Conservation (phyloP, 73 alveolate species). For the Paramecium octaurelia region DNA sequence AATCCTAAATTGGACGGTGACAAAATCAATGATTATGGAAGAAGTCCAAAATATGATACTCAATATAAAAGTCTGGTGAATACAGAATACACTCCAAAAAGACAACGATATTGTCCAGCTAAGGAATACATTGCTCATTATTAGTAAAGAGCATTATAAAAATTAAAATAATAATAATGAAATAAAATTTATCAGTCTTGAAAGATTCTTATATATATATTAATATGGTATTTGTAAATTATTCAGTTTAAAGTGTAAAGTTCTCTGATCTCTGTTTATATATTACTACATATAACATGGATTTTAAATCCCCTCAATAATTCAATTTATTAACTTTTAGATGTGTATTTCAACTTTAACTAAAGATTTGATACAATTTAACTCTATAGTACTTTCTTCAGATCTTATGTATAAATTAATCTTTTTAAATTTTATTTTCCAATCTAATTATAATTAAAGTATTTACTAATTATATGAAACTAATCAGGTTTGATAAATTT, state of each 20-base stretch:
- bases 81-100: conserved; percentile 43
- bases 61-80: background rate
- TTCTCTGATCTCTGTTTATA: too few relatives aligned
- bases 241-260: background rate
- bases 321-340: background rate
- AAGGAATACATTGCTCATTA: conserved; percentile 25
- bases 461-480: background rate
- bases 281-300: too few relatives aligned
- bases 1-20: background rate
- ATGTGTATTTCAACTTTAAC: background rate
- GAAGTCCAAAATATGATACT: conserved; percentile 11
- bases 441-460: background rate
- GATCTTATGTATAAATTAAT: background rate
- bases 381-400: background rate
- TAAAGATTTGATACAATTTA: background rate
- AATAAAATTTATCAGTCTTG: background rate
- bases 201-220: background rate
- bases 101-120: conserved; percentile 2
- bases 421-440: background rate
- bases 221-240: background rate
- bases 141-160: background rate
- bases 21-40: background rate
- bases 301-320: too few relatives aligned
- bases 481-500: background rate
- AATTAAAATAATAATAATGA: background rate